Conservation (phyloP, 2,329 filamentous ascomycete genomes). For the Penicillium hordei region DNA sequence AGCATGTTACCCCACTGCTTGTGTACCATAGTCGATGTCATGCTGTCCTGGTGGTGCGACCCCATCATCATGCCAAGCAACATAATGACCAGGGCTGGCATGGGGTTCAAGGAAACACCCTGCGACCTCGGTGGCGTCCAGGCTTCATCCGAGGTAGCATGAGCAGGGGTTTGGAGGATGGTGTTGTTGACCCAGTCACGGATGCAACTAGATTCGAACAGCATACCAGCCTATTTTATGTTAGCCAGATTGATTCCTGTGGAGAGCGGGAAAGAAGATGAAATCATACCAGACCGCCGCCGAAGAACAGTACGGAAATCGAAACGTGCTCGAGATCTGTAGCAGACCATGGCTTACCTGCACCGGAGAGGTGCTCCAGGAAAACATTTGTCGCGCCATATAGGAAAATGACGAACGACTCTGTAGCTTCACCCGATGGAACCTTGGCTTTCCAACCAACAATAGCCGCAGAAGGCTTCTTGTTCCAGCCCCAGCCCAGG, state of each 20-base stretch:
- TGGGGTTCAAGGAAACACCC: conserved; percentile 76
- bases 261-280: neutral
- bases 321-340: conserved; percentile 88
- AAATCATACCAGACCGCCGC: conserved; percentile 71
- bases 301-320: conserved; percentile 91
- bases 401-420: conserved; percentile 84
- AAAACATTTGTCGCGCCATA: conserved; percentile 92
- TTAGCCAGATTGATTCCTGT: conserved; percentile 2
- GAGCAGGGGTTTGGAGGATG: conserved; percentile 43
- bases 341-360: conserved; percentile 69
- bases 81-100: conserved; percentile 83
- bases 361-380: conserved; percentile 78
- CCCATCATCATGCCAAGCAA: conserved; percentile 93
- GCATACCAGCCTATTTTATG: conserved; percentile 67
- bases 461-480: conserved; percentile 62
- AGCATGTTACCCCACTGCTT: conserved; percentile 89
- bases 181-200: conserved; percentile 57
- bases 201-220: conserved; percentile 72
- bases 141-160: conserved; percentile 48
- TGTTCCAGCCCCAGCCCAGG: conserved; percentile 93
- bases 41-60: conserved; percentile 79
- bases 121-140: conserved; percentile 66
- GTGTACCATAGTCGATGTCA: conserved; percentile 89
- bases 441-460: conserved; percentile 61
- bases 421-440: conserved; percentile 82